Base-by-base conservation (phyloP, 495 filamentous ascomycete genomes). In the Hypomontagnella monticulosa region DNA sequence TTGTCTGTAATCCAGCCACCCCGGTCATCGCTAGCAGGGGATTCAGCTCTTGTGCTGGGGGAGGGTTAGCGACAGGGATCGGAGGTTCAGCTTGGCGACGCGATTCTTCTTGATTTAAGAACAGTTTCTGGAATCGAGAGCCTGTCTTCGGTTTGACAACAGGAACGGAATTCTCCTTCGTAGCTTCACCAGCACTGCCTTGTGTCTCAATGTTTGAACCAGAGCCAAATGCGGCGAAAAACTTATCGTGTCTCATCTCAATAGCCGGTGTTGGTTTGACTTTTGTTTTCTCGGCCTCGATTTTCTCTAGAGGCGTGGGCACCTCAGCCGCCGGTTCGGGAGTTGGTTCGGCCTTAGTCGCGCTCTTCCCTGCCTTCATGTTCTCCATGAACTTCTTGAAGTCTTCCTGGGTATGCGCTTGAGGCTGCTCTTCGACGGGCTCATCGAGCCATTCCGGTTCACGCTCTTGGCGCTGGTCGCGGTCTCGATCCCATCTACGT, bases 361-460 rank as follows among this genome's bases (percentile, higher is more conserved):
- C 76, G 57, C 71, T 80, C 76, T 74, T 76, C 49, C 74, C 78
- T 23, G 88, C 87, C 74, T 94, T 97, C 93, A 96, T 96, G 48
- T 79, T 81, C 66, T 95, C 91, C 78, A 97, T 97, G 87, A 96
- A 99, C 60, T 89, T 89, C 76, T 97, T 89, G 74, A 99, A 98
- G 55, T 98, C 93, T 70, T 96, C 93, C 71, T 91, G 89, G 8
- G 91, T 96, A 71, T 90, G 91, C 14, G 82, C 87, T 56, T 87
- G 86, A 42, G 82, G 73, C 62, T 88, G 88, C 48, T 89, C 85
- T 47, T 89, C 91, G 37, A 86, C 86, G 33, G 87, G 88, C 56
- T 91, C 87, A 73, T 95, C 92, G 76, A 94, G 78, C 91, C 90
- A 93, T 72, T 95, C 93, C 36, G 91, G 92, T 48, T 96, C 92